Evolutionary conservation across 345 rosid genomes (phyloP), one percentile per base, ranked within the genome.

Genomic region (Citrus reticulata): DNA sequence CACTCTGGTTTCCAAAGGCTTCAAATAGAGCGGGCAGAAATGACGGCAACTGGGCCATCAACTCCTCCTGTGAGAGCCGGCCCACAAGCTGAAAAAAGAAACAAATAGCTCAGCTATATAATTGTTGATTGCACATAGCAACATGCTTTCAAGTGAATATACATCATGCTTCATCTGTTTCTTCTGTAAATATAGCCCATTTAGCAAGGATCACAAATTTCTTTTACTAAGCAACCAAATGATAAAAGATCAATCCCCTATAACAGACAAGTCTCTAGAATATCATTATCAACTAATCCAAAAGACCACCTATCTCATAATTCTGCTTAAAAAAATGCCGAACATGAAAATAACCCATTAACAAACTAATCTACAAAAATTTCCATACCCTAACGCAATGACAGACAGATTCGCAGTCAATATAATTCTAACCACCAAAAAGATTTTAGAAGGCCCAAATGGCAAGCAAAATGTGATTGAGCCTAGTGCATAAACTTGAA

Each of bases 1-100:
- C 97, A 85, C 99, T 96, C 87, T 86, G 98, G 88, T 85, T 96
- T 65, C 97, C 97, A 79, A 96, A 96, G 74, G 99, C 99, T 89
- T 96, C 99, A 75, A 96, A 96, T 68, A 94, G 90, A 59, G 97
- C 95, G 60, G 98, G 99, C 78, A 96, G 86, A 84, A 96, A 96
- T 40, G 95, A 94, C 4, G 97, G 89, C 76, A 96, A 84, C 79
- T 96, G 97, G 25, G 82, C 84, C 91, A 84, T 94, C 75, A 96
- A 72, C 59, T 93, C 98, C 89, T 96, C 98, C 74, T 91, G 95
- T 20, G 99, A 90, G 60, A 96, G 94, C 77, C 98, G 88, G 59
- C 98, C 91, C 77, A 96, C 98, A 80, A 96, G 94, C 99, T 96
- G 92, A 75, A 82, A 57, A 77, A 29, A 78, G 68, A 62, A 68